These are phyloP conservation scores for Phytophthora lateralis DNA, from an alignment of 352 stramenopile species.

Conservation along the genomic window DNA sequence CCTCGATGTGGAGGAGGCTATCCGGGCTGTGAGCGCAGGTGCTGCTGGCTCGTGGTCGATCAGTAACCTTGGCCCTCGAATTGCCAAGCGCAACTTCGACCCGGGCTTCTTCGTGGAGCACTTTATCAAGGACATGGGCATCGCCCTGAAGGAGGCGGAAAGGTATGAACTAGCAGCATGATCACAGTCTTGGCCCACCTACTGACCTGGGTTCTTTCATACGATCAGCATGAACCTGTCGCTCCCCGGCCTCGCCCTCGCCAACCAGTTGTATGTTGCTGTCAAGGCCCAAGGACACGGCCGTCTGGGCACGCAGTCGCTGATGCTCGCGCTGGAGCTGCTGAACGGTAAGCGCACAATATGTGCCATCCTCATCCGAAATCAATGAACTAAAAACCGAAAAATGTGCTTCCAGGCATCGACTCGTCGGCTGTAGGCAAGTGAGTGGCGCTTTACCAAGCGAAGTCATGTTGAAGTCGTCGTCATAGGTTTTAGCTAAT, in stretches of 20 bases:
- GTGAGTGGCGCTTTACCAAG: background rate
- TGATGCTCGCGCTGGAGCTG: constrained; percentile 89
- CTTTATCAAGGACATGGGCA: constrained; percentile 93
- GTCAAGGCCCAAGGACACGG: constrained; percentile 88
- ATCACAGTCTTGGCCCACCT: background rate
- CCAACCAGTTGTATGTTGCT: constrained; percentile 89
- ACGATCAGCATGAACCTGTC: constrained; percentile 84
- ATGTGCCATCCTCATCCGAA: background rate
- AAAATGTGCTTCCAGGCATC: constrained; percentile 16
- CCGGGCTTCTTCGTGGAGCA: constrained; percentile 92
- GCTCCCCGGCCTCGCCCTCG: constrained; percentile 82
- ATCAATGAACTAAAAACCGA: background rate
- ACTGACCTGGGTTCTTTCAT: constrained; percentile 4
- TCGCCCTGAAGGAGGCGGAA: constrained; percentile 86
- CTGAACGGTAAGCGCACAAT: constrained; percentile 62
- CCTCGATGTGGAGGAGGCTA: constrained; percentile 87
- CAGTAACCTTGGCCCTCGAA: constrained; percentile 90
- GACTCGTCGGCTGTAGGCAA: constrained; percentile 15
- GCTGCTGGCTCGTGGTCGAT: constrained; percentile 91
- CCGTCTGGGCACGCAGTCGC: constrained; percentile 82
- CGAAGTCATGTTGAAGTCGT: constrained; percentile 27
- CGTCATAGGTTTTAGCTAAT: constrained; percentile 22
- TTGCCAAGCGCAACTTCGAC: constrained; percentile 89
- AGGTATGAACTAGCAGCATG: constrained; percentile 22
- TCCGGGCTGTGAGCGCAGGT: constrained; percentile 83